These are phyloP conservation scores for Boletus subcaerulescens DNA, from an alignment of 768 basidiomycete species.

Conservation along the genomic window DNA sequence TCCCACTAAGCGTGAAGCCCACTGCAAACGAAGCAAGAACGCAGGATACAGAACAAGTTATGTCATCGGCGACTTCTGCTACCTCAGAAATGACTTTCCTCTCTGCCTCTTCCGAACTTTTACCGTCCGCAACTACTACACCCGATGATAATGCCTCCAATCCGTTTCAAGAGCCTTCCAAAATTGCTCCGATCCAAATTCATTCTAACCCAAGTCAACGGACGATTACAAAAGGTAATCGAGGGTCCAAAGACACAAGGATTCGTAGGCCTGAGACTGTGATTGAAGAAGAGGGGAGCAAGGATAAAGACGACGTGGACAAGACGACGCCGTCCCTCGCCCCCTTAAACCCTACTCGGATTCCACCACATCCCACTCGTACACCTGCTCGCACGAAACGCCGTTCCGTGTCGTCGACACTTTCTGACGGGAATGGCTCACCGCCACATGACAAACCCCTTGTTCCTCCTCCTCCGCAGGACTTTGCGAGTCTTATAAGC, in stretches of 20 bases:
- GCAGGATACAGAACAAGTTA: conserved; percentile 30
- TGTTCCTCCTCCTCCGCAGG: conserved; percentile 40
- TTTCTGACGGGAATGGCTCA: conserved; percentile 61
- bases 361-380: conserved; percentile 68
- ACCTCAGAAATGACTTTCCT: conserved; percentile 46
- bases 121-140: conserved; percentile 53
- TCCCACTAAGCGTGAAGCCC: conserved; percentile 26
- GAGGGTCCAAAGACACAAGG: conserved; percentile 29
- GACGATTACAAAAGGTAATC: conserved; percentile 51
- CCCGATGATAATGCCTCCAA: conserved; percentile 48
- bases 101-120: conserved; percentile 51
- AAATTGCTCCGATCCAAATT: conserved; percentile 29
- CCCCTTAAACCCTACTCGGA: conserved; percentile 20
- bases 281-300: conserved; percentile 45
- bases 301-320: neutral
- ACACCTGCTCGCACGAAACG: conserved; percentile 96
- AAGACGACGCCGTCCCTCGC: conserved; percentile 17
- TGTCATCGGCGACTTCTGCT: conserved; percentile 46
- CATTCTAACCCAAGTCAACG: conserved; percentile 55
- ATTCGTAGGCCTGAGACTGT: conserved; percentile 47
- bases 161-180: conserved; percentile 37
- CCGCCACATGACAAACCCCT: conserved; percentile 47
- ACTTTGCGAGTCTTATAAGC: conserved; percentile 61
- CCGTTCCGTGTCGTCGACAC: conserved; percentile 86
- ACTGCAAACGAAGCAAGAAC: conserved; percentile 5